Base-by-base conservation (phyloP, 208 protist species). In the Lotmaria passim region DNA sequence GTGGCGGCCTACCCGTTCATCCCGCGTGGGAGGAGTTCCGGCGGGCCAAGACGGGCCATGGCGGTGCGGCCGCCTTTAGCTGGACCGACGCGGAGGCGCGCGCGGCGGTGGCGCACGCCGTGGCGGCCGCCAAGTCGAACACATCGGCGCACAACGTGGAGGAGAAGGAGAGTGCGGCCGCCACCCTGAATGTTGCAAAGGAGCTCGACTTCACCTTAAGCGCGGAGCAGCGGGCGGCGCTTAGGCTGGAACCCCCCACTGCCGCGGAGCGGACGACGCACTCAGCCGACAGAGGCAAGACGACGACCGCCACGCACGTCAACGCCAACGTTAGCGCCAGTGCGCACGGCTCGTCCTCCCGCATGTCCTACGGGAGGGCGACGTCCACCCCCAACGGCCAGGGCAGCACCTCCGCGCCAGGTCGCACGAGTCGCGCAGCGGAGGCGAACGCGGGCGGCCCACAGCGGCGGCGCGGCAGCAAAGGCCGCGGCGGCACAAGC, bases 161-260 rank as follows among this genome's bases (percentile, higher is more conserved):
- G 41, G 78, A 75, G 28, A 85, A 70, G 38, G 82, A 89, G 48
- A 74, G 58, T 33, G 73, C 64, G 30, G 44, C 64, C 0, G 64
- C 52, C n/a, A 78, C 73, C 56, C 46, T 78, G 53, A 61, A 76
- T n/a, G 64, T 82, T 6, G 71, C 83, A n/a, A 87, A 81, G 61
- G 85, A 93, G 77, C 70, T 89, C 19, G 76, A 93, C 67, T 93
- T 93, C 62, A 83, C 83, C 38, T 57, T 72, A 7, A 56, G 66
- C 50, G 68, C 62, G 24, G 53, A 57, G 65, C 64, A 62, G 39
- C 57, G 63, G 11, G 55, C 65, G 14, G 48, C 51, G 28, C 31
- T 67, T 44, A 4, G 30, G 34, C 30, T 73, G 10, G 66, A 79
- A 24, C 51, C 46, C n/a, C 50, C n/a, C 34, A 41, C n/a, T n/a